Base-by-base conservation (phyloP, 1,139 yeast species). In the Suhomyces atakaporum region DNA sequence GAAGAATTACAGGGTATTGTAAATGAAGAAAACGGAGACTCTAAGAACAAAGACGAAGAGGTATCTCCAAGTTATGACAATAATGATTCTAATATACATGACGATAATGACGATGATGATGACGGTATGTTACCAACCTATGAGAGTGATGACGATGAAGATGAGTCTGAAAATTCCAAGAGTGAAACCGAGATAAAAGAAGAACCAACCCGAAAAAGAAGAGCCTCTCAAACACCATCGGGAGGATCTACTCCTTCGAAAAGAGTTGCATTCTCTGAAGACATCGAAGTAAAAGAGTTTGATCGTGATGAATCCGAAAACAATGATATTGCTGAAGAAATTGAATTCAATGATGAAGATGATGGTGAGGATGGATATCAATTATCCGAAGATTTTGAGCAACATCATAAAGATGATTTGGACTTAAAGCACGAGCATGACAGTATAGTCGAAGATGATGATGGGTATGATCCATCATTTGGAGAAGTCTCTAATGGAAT, bases 1-100 rank as follows among this genome's bases (percentile, higher is more conserved):
- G 50, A 52, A 4, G 82, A 77, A 44, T 61, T 79, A 22, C 62
- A 63, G 33, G 67, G 65, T 21, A 68, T 77, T 63, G 49, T 73
- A 6, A 61, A 60, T 4, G 67, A 55, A 13, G 62, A 49, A 3
- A 42, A 40, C 5, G 25, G 29, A 2, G 29, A 27, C 4, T 16
- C 26, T 7, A 29, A 27, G 13, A 13, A 11, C 12, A 31, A 15
- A 7, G 39, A 26, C 2, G 43, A 38, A 16, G 51, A 39, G 22
- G 53, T 47, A 11, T 43, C 42, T 18, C 46, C 48, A 20, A 36
- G 46, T 21, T 37, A 38, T 24, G 54, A 42, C 18, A 38, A 38
- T 13, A 33, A 35, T 16, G 46, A 41, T 16, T 54, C 47, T 14
- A 53, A 53, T 21, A 57, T 51, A 14, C 63, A 60, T 22, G 60